A percentile compares a stretch with the other conserved stretches of the same genome.
These are phyloP conservation scores for Aureobasidium sp. DNA, from an alignment of 2,329 filamentous ascomycete genomes.

Conservation along the genomic window DNA sequence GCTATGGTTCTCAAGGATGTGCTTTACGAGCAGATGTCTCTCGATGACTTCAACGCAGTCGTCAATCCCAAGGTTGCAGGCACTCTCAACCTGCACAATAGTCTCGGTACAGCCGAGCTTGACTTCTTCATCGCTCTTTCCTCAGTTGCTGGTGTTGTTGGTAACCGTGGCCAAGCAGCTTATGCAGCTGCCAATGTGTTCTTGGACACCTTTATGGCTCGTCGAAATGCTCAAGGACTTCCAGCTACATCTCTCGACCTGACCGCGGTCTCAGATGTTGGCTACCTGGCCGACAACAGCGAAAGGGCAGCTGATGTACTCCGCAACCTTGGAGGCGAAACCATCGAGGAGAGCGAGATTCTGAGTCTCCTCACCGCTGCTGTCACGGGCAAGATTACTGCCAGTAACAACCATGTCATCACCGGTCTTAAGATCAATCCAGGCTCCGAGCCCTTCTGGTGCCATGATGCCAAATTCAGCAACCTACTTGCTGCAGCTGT, in stretches of 20 bases:
- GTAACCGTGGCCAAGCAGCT: constrained; percentile 17
- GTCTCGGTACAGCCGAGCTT: not conserved
- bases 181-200: constrained; percentile 19
- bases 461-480: constrained; percentile 4
- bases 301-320: constrained; percentile 8
- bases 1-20: constrained; percentile 11
- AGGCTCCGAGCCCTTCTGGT: constrained; percentile 6
- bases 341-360: constrained; percentile 2
- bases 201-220: constrained; percentile 25
- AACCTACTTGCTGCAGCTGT: not conserved
- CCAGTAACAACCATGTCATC: constrained; percentile 9
- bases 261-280: constrained; percentile 42
- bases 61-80: constrained; percentile 25
- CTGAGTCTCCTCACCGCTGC: constrained; percentile 4
- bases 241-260: constrained; percentile 47
- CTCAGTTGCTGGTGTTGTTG: constrained; percentile 17
- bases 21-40: constrained; percentile 20
- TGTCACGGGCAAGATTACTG: constrained; percentile 1
- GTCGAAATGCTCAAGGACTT: constrained; percentile 36
- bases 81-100: constrained; percentile 25
- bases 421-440: constrained; percentile 8
- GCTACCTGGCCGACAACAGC: constrained; percentile 23
- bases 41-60: constrained; percentile 19
- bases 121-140: constrained; percentile 29
- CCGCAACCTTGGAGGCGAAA: constrained; percentile 1